phyloP scores from a whole-genome alignment of 345 rosid species.

The Citrus hindsii region DNA sequence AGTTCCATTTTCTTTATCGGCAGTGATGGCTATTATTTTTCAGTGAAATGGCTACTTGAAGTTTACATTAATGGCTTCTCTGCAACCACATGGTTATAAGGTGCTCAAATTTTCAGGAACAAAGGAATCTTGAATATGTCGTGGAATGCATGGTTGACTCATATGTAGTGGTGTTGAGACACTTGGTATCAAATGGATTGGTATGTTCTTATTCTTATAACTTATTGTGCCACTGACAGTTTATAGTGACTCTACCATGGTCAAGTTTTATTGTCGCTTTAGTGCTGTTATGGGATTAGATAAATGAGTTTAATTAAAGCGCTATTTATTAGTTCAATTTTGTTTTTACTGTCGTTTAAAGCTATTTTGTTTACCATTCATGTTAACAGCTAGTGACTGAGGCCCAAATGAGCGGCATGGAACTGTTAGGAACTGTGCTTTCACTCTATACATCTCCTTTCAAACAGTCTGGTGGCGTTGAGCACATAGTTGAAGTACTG shows the following conservation, averaged over 20 bases:
- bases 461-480: conserved; percentile 33
- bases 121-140: conserved; percentile 34
- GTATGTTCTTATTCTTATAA: conserved; percentile 37
- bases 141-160: conserved; percentile 61
- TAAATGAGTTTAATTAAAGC: background rate
- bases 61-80: background rate
- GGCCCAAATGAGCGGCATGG: conserved; percentile 56
- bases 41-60: background rate
- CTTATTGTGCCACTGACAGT: background rate
- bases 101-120: conserved; percentile 48
- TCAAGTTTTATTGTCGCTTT: conserved; percentile 2
- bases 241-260: background rate
- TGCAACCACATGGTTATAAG: conserved; percentile 5
- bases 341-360: background rate
- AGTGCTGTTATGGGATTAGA: background rate
- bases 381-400: conserved; percentile 43
- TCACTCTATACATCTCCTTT: conserved; percentile 36
- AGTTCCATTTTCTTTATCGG: background rate
- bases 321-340: background rate
- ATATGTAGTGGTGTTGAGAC: conserved; percentile 56
- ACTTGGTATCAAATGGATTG: conserved; percentile 38
- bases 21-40: background rate
- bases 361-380: conserved; percentile 11
- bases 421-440: conserved; percentile 54
- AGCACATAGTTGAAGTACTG: conserved; percentile 49